Evolutionary conservation across 192 early-diverging fungal species (phyloP).

Genomic region (Paraglomus occultum): DNA sequence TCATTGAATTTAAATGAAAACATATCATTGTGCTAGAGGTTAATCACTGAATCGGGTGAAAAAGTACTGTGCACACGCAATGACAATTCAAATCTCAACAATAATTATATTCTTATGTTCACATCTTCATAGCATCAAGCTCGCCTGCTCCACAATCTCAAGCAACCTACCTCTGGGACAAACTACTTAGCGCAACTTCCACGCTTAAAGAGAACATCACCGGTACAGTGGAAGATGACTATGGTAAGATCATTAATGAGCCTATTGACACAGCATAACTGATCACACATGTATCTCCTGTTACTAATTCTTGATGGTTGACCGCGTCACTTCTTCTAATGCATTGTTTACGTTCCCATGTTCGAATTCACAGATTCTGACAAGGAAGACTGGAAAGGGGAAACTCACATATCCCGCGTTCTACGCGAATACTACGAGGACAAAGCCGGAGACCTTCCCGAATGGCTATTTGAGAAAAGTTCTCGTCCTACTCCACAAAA

Average conservation of each 20-base stretch:
- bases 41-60: too few species aligned
- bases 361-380: constrained; percentile 55
- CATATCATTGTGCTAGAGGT: too few species aligned
- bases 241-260: constrained; percentile 9
- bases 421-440: constrained; percentile 53
- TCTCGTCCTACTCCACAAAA: too few species aligned
- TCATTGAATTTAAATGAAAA: too few species aligned
- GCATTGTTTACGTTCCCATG: background rate
- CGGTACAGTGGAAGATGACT: constrained; percentile 17
- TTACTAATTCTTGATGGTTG: too few species aligned
- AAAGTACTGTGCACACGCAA: too few species aligned
- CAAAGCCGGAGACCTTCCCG: constrained; percentile 31
- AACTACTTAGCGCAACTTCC: constrained; percentile 9
- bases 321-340: background rate
- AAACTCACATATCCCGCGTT: constrained; percentile 52
- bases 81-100: too few species aligned
- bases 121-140: too few species aligned
- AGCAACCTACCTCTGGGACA: constrained; percentile 18
- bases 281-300: background rate
- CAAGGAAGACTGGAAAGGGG: constrained; percentile 53
- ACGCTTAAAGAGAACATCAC: background rate
- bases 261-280: background rate
- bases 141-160: too few species aligned
- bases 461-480: constrained; percentile 30
- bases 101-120: too few species aligned